Percentiles rank a stretch among this genome's conserved stretches.
phyloP scores from a whole-genome alignment of 352 stramenopile genomes.

The Phytophthora idaei region DNA sequence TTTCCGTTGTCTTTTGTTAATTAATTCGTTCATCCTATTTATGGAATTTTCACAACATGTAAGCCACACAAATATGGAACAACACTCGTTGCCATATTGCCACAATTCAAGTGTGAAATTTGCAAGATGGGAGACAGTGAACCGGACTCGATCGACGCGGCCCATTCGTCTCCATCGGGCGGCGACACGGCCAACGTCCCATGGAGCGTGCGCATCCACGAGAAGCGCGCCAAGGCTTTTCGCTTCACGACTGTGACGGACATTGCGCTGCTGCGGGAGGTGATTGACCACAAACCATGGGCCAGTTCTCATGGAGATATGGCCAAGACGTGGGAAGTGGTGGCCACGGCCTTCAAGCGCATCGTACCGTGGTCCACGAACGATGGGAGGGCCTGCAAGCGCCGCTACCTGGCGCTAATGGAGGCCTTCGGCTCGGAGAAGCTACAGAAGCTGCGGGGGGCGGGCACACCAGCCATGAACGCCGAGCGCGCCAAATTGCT shows the following conservation, averaged over 20 bases:
- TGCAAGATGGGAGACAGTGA: slow-evolving; percentile 19
- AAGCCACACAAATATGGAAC: background rate
- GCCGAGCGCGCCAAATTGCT: slow-evolving; percentile 27
- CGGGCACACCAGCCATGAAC: slow-evolving; percentile 28
- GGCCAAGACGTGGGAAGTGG: slow-evolving; percentile 29
- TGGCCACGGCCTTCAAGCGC: slow-evolving; percentile 25
- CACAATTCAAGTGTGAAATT: slow-evolving; percentile 17
- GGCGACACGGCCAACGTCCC: slow-evolving; percentile 2
- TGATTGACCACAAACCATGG: slow-evolving; percentile 32
- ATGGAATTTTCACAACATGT: background rate
- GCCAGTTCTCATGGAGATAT: slow-evolving; percentile 29
- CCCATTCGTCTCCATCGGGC: background rate
- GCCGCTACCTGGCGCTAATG: slow-evolving; percentile 29
- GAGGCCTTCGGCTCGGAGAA: slow-evolving; percentile 24
- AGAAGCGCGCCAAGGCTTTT: slow-evolving; percentile 35
- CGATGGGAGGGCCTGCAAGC: slow-evolving; percentile 30
- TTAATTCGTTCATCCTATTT: background rate
- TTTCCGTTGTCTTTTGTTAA: too few species aligned
- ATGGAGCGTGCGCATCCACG: slow-evolving; percentile 31
- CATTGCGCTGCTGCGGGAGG: slow-evolving; percentile 30
- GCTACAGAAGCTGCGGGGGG: slow-evolving; percentile 28
- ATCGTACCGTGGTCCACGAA: slow-evolving; percentile 28
- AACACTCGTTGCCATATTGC: background rate
- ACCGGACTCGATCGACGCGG: slow-evolving; percentile 5
- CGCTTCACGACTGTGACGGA: slow-evolving; percentile 36